Base-by-base conservation (phyloP, 108 stramenopile species). In the Cyclotella cryptica region DNA sequence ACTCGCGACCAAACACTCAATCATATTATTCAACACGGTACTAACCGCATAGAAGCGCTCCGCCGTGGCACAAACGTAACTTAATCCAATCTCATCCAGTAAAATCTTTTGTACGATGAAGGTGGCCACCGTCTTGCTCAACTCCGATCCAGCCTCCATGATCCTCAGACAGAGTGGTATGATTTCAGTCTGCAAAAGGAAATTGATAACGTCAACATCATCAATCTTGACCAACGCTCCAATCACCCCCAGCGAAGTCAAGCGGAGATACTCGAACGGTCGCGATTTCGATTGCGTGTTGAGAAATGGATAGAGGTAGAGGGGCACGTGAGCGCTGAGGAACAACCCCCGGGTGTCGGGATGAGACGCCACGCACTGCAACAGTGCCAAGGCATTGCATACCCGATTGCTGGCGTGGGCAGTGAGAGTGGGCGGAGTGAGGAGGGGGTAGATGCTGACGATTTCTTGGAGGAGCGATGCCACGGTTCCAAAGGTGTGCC, bases 81-180 rank as follows among this genome's bases (percentile, higher is more conserved):
- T 88, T 42, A 99, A 87, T 10, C 99, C 99, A 42, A 88, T 87
- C 70, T 99, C 97, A 79, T 99, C 99, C 74, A 99, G 71, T 53
- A 99, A 85, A 49, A 99, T 98, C 85, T 99, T 99, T 84, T 99
- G 98, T 7, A 99, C 98, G 54, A 99, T 99, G 77, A 99, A 99
- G n/a, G 99, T 99, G 0, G 98, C 98, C 10, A 97, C 97, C 2
- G 99, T 99, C 76, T 99, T 98, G 76, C 87, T 88, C 14, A 99
- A 92, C 77, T 99, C 99, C 39, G 88, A 87, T 10, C 99, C 99
- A 15, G 97, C 92, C 85, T 98, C 99, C 91, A 93, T 92, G 54
- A 93, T 93, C 3, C 91, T 84, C 13, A 95, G 67, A 73, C 92
- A 93, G 4, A 93, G 84, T 10, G 92, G 90, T 66, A 95, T 93